phyloP scores from a whole-genome alignment of 345 rosid genomes.

The Combretum micranthum region DNA sequence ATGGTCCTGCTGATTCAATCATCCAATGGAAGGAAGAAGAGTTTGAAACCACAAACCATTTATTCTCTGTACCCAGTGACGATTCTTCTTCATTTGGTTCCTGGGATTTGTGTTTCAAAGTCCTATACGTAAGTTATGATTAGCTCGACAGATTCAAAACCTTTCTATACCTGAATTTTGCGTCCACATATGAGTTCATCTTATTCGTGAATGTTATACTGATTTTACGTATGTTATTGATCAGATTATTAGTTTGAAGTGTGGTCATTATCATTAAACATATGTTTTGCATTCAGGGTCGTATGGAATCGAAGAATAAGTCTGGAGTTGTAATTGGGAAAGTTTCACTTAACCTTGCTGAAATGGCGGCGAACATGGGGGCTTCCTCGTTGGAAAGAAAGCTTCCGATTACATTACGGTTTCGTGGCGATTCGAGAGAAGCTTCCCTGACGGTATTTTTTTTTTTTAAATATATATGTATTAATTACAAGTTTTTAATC shows the following conservation, averaged over 20 bases:
- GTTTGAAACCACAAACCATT: slow-evolving; percentile 19
- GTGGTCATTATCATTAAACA: neutral
- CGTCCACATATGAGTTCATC: neutral
- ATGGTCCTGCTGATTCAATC: neutral
- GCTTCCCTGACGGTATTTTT: slow-evolving; percentile 29
- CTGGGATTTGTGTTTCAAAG: slow-evolving; percentile 24
- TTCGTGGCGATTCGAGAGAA: slow-evolving; percentile 7
- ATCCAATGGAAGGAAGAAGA: slow-evolving; percentile 34
- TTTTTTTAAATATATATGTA: neutral
- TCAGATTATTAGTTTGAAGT: too few species aligned
- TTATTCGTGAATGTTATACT: too few species aligned
- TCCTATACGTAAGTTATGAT: slow-evolving; percentile 25
- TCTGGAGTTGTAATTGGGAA: slow-evolving; percentile 13
- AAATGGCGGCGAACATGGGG: slow-evolving; percentile 14
- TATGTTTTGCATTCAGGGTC: slow-evolving; percentile 14
- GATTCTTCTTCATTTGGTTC: slow-evolving; percentile 13
- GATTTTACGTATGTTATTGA: too few species aligned
- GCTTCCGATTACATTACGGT: slow-evolving; percentile 18
- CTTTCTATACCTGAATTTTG: neutral
- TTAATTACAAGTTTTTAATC: too few species aligned
- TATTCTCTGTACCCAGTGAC: slow-evolving; percentile 6
- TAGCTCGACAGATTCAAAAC: too few species aligned
- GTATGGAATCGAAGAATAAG: slow-evolving; percentile 7
- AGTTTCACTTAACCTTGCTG: slow-evolving; percentile 23
- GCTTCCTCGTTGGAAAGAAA: slow-evolving; percentile 14